These are phyloP conservation scores for Chrysanthemum lavandulifolium DNA, from an alignment of 129 eudicot species.

Conservation along the genomic window DNA sequence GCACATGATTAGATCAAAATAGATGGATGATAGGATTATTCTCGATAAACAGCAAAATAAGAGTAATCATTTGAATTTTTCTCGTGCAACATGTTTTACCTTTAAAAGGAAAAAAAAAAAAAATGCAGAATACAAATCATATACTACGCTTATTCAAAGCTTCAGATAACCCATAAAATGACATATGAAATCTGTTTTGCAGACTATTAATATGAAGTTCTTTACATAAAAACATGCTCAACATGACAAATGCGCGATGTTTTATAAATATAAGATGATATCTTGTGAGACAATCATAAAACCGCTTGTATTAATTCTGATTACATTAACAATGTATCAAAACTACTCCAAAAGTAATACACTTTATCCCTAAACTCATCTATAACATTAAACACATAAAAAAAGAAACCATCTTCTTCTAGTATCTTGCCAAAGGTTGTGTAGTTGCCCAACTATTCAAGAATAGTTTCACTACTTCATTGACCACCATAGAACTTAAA, in stretches of 20 bases:
- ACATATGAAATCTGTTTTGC: too few relatives aligned
- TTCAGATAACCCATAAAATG: too few relatives aligned
- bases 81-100: too few relatives aligned
- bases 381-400: neutral
- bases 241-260: neutral
- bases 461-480: slow-evolving; percentile 23
- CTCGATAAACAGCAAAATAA: too few relatives aligned
- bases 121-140: too few relatives aligned
- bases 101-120: too few relatives aligned
- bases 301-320: neutral
- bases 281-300: neutral
- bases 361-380: slow-evolving; percentile 12
- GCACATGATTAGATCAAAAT: too few relatives aligned
- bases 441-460: slow-evolving; percentile 37
- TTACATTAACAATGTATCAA: slow-evolving; percentile 1
- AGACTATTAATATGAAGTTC: neutral
- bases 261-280: slow-evolving; percentile 2
- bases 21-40: too few relatives aligned
- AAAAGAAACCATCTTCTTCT: slow-evolving; percentile 19
- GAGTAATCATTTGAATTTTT: too few relatives aligned
- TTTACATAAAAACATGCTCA: neutral
- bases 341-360: slow-evolving; percentile 5
- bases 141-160: too few relatives aligned
- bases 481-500: slow-evolving; percentile 10
- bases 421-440: slow-evolving; percentile 36